Percentiles rank a stretch among this genome's conserved stretches.
These are phyloP conservation scores for Salix udensis DNA, from an alignment of 345 rosid genomes.

Conservation along the genomic window DNA sequence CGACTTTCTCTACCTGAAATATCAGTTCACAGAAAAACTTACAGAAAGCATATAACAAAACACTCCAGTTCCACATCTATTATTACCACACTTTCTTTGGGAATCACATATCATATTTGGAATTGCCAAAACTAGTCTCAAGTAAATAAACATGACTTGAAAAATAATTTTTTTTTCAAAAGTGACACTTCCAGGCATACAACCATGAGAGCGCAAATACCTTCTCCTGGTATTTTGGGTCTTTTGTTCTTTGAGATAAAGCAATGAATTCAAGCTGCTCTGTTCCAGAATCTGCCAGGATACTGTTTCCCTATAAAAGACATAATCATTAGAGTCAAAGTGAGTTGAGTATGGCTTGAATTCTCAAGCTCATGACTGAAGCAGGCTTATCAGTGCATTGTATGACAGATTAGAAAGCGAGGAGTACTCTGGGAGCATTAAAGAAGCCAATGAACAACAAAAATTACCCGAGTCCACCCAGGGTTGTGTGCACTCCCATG, in stretches of 20 bases:
- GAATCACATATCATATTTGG: not conserved
- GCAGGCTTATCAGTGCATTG: too few species aligned
- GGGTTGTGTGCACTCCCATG: conserved; percentile 73
- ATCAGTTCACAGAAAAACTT: conserved; percentile 1
- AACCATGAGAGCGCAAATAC: conserved; percentile 27
- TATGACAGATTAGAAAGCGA: too few species aligned
- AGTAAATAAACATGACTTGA: not conserved
- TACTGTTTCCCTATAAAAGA: conserved; percentile 66
- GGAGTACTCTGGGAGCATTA: too few species aligned
- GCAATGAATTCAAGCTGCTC: conserved; percentile 97
- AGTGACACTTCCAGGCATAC: not conserved
- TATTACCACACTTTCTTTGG: not conserved
- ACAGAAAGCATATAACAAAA: not conserved
- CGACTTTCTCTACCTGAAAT: conserved; percentile 78
- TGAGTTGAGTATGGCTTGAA: too few species aligned
- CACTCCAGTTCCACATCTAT: not conserved
- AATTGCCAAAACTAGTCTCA: not conserved
- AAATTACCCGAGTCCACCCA: conserved; percentile 90
- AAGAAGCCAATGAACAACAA: conserved; percentile 46
- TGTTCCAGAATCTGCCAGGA: conserved; percentile 96
- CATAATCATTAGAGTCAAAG: too few species aligned
- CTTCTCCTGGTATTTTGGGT: conserved; percentile 91
- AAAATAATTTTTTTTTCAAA: not conserved
- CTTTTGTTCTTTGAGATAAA: conserved; percentile 94
- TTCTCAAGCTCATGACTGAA: too few species aligned